Base-by-base conservation (phyloP, 441 rosid species). In the Caryocar brasiliense region DNA sequence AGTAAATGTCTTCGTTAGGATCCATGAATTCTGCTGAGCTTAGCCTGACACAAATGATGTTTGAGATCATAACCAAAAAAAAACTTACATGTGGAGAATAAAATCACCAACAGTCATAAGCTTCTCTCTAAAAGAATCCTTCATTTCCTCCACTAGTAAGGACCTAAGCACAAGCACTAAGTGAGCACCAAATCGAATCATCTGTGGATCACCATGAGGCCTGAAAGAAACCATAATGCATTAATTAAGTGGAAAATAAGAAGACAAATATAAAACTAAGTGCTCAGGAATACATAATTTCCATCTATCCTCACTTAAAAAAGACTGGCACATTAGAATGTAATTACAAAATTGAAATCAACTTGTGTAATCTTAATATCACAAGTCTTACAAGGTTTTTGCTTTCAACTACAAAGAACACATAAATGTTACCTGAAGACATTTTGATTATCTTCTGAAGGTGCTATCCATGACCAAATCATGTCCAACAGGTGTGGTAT, bases 391-490 rank as follows among this genome's bases (percentile, higher is more conserved):
- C n/a, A n/a, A n/a, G n/a, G n/a, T n/a, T n/a, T n/a, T n/a, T n/a
- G n/a, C n/a, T n/a, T n/a, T n/a, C n/a, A n/a, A n/a, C 10, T 14
- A 7, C 25, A 42, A 19, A 15, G 36, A 33, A 10, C 20, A 22
- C 15, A 46, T 17, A 62, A 56, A 28, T 10, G 37, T 64, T 68
- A 82, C 99, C 99, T 88, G 75, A 85, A 83, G 51, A 68, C 56
- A 63, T 70, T 77, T 51, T 76, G 78, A 66, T 80, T 86, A 68
- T 88, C 97, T 69, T 82, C 99, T 59, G 84, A 72, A 57, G 99
- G 95, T 18, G 97, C 83, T 71, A 92, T 76, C 99, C 99, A 92
- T 51, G 80, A 86, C 99, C 97, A 92, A 54, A 92, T 73, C 69
- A 78, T 66, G 73, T 92, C 95, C 68, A 92, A 78, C 54, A 89